Conservation (phyloP, 169 alveolate species). For the Theileria orientalis region DNA sequence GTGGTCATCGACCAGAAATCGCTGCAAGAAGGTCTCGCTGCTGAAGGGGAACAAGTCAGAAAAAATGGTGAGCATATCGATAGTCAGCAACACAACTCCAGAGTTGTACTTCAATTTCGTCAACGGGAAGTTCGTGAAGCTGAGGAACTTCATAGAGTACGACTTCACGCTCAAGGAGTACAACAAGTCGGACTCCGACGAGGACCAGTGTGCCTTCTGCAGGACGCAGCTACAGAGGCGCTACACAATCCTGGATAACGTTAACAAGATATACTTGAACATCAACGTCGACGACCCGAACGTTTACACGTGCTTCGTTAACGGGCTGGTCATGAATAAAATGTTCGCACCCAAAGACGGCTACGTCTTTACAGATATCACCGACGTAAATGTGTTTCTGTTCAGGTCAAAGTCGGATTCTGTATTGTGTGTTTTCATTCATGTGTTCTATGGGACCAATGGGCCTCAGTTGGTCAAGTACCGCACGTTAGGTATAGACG, state of each 20-base stretch:
- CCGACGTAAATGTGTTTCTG: neutral
- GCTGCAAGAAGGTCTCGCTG: neutral
- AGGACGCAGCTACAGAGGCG: slow-evolving; percentile 4
- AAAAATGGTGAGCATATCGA: neutral
- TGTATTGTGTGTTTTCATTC: neutral
- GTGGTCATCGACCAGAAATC: slow-evolving; percentile 1
- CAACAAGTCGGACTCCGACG: neutral
- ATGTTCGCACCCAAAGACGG: slow-evolving; percentile 12
- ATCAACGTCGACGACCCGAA: neutral
- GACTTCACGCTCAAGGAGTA: slow-evolving; percentile 10
- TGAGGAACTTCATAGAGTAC: slow-evolving; percentile 11
- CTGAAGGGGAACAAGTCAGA: neutral
- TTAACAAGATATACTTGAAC: neutral
- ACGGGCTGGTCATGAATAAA: slow-evolving; percentile 10
- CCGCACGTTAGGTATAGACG: neutral
- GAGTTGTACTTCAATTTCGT: slow-evolving; percentile 5
- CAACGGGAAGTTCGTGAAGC: slow-evolving; percentile 8
- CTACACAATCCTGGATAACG: neutral
- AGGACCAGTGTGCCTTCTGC: neutral
- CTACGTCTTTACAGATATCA: neutral
- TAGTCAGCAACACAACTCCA: neutral
- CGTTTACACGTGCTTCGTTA: neutral
- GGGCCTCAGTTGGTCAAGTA: neutral
- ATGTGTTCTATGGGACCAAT: neutral
- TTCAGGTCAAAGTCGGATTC: slow-evolving; percentile 2